phyloP scores from a whole-genome alignment of 768 basidiomycete genomes.

The Scleroderma bovista region DNA sequence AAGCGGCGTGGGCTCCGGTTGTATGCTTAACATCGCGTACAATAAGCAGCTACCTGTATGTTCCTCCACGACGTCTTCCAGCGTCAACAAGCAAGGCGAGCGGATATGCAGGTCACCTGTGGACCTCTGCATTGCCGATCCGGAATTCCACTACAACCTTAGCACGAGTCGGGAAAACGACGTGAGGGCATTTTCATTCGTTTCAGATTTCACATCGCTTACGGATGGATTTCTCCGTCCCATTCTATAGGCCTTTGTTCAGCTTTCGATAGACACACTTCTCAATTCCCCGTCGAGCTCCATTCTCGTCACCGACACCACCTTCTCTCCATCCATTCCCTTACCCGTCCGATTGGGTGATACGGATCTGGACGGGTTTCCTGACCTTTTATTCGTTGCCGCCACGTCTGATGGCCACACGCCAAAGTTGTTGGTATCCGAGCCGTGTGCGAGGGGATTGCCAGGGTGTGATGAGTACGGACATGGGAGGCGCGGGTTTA shows the following conservation, averaged over 20 bases:
- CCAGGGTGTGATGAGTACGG: slow-evolving; percentile 52
- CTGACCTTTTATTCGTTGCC: slow-evolving; percentile 68
- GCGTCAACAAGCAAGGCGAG: slow-evolving; percentile 41
- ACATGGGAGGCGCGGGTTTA: slow-evolving; percentile 59
- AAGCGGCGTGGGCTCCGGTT: slow-evolving; percentile 69
- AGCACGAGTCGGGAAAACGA: slow-evolving; percentile 43
- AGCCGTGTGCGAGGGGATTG: slow-evolving; percentile 50
- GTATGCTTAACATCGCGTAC: slow-evolving; percentile 87
- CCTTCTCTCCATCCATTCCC: slow-evolving; percentile 62
- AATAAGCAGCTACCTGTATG: slow-evolving; percentile 89
- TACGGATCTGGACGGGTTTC: slow-evolving; percentile 90
- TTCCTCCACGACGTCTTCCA: slow-evolving; percentile 45
- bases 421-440: slow-evolving; percentile 60
- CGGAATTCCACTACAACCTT: slow-evolving; percentile 74
- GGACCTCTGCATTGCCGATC: slow-evolving; percentile 78
- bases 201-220: background rate
- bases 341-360: slow-evolving; percentile 82
- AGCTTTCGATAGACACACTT: slow-evolving; percentile 58
- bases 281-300: slow-evolving; percentile 44
- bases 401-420: slow-evolving; percentile 41
- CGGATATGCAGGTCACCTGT: slow-evolving; percentile 69
- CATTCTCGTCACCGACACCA: slow-evolving; percentile 67
- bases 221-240: background rate
- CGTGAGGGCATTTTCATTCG: slow-evolving; percentile 29
- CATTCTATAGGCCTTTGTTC: slow-evolving; percentile 51